Evolutionary conservation across 73 alveolate species (phyloP), one percentile per base, ranked within the genome.

Genomic region (Urostyla sp.): DNA sequence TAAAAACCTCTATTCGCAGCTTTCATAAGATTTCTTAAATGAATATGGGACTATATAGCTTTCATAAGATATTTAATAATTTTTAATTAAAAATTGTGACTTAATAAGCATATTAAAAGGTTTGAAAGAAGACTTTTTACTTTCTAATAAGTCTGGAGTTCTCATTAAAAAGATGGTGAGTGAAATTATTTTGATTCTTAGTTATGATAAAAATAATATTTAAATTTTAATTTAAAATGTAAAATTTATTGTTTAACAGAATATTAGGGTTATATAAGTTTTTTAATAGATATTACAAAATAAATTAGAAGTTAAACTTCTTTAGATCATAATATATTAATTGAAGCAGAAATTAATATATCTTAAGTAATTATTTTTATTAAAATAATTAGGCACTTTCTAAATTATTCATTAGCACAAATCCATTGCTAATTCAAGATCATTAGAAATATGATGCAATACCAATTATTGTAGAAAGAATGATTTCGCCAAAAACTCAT

Each of bases 301-400:
- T 43, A 45, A 21, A 36, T 63, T 5, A 63, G 30, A 63, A 60
- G 44, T 21, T 6, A 63, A 38, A 63, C 79, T 10, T 43, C 61
- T 40, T 18, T 21, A 4, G 79, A 63, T 38, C 44, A 10, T 63
- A 34, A 36, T 63, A 2, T 63, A 37, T 57, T 69, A 18, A 24
- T 69, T 46, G 83, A 69, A 69, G 15, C 69, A 3, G 72, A 69
- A 69, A 69, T 69, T n/a, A 69, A 69, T 46, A 69, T 49, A 7
- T 67, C 83, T 48, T 40, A 63, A 38, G 79, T 63, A 63, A 38
- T 10, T 18, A 8, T 40, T 40, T 18, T 58, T 1, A 30, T 15
- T 15, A 30, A 37, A 6, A 28, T 6, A 38, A 21, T 2, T 69
- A 69, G 83, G 30, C 56, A n/a, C 28, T 69, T 8, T 67, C 83